Percentiles rank a stretch among this genome's conserved stretches.
These are phyloP conservation scores for Fraxinus greggii DNA, from an alignment of 305 asterid species.

Conservation along the genomic window DNA sequence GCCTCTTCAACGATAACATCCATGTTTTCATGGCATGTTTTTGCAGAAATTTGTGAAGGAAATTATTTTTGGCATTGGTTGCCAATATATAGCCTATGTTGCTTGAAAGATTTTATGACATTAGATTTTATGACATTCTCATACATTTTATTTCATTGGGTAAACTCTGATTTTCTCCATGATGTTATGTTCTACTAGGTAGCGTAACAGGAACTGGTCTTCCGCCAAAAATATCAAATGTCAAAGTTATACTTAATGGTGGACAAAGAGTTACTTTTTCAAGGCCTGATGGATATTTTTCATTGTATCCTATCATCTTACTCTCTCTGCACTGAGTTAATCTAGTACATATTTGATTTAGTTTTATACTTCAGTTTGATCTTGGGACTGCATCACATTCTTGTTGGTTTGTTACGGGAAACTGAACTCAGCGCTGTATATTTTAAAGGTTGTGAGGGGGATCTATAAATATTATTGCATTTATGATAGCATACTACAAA, in stretches of 20 bases:
- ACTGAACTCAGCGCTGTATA: slow-evolving; percentile 7
- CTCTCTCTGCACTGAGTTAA: slow-evolving; percentile 18
- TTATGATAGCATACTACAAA: slow-evolving; percentile 20
- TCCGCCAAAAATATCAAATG: slow-evolving; percentile 63
- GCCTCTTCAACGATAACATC: background rate
- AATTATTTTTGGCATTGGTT: background rate
- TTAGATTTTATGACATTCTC: background rate
- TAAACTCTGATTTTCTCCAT: slow-evolving; percentile 20
- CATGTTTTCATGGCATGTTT: background rate
- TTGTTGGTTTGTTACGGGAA: slow-evolving; percentile 5
- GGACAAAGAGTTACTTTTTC: slow-evolving; percentile 81
- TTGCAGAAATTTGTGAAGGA: background rate
- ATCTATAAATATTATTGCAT: slow-evolving; percentile 18
- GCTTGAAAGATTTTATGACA: background rate
- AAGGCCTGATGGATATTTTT: slow-evolving; percentile 91
- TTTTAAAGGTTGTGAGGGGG: background rate
- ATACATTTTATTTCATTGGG: background rate
- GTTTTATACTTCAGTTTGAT: slow-evolving; percentile 11
- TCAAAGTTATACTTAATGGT: slow-evolving; percentile 76
- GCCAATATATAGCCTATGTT: background rate
- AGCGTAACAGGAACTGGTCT: slow-evolving; percentile 69
- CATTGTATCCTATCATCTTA: slow-evolving; percentile 76
- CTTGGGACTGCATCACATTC: slow-evolving; percentile 13
- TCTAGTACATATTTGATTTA: background rate
- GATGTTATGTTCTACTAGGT: slow-evolving; percentile 44